Percentiles rank a stretch among this genome's conserved stretches.
Evolutionary conservation across 768 basidiomycete species (phyloP).

Genomic region (Astraeus odoratus): DNA sequence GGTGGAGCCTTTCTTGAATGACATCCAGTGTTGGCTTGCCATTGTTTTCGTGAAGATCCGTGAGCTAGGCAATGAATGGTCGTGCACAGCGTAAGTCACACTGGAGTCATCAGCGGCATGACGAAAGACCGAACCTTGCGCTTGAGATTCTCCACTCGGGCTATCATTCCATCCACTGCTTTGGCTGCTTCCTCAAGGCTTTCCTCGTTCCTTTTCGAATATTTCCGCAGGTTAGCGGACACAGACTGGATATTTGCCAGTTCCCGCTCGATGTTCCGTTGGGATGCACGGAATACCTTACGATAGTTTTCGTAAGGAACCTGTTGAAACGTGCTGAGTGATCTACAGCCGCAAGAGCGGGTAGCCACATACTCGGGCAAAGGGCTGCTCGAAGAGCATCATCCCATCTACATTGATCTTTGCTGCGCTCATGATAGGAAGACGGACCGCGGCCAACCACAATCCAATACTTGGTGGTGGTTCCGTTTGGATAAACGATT

Average conservation of each 20-base stretch:
- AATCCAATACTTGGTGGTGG: not conserved
- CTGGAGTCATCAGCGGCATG: constrained; percentile 5
- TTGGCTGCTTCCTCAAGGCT: constrained; percentile 48
- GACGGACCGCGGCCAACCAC: constrained; percentile 2
- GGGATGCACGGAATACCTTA: constrained; percentile 78
- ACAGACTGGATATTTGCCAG: constrained; percentile 50
- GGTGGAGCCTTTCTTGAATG: constrained; percentile 67
- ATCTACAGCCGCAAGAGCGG: not conserved
- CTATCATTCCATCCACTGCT: constrained; percentile 70
- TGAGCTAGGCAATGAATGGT: constrained; percentile 32
- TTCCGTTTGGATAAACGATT: not conserved
- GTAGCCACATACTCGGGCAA: constrained; percentile 46
- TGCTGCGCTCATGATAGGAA: constrained; percentile 23
- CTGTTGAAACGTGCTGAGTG: constrained; percentile 34
- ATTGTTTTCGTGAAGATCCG: constrained; percentile 40
- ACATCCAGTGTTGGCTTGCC: constrained; percentile 59
- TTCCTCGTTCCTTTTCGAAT: constrained; percentile 31
- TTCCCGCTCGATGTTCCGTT: constrained; percentile 79
- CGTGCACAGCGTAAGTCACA: constrained; percentile 7
- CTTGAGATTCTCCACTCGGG: constrained; percentile 71
- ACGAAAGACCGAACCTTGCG: constrained; percentile 59
- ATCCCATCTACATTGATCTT: constrained; percentile 69
- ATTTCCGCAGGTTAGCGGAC: constrained; percentile 53
- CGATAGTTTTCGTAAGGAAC: constrained; percentile 88
- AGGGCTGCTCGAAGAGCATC: constrained; percentile 80